Evolutionary conservation across 306 rosid species (phyloP).

Genomic region (Glycine tomentella): DNA sequence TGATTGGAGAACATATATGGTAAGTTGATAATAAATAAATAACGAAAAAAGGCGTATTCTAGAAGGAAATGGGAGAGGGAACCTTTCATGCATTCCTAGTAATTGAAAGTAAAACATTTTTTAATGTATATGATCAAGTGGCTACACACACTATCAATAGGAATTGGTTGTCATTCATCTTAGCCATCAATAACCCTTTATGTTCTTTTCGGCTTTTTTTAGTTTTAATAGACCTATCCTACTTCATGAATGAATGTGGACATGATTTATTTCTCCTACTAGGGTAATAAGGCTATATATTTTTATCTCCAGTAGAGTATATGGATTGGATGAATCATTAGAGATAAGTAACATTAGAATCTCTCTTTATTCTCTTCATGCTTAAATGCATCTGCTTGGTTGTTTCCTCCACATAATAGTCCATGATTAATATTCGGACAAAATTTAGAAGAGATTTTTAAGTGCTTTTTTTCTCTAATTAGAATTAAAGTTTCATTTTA

Average conservation of each 20-base stretch:
- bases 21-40: not conserved
- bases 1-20: not conserved
- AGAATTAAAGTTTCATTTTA: not conserved
- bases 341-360: not conserved
- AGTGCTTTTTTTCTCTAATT: not conserved
- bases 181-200: not conserved
- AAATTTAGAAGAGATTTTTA: not conserved
- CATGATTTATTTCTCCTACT: not conserved
- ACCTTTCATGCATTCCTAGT: conserved; percentile 4
- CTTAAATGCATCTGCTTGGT: not conserved
- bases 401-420: not conserved
- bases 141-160: not conserved
- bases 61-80: not conserved
- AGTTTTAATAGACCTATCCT: not conserved
- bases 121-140: not conserved
- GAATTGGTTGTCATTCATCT: not conserved
- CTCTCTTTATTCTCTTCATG: not conserved
- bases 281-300: not conserved
- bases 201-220: not conserved
- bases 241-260: not conserved
- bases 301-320: not conserved
- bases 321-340: not conserved
- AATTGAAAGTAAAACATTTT: not conserved
- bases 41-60: not conserved
- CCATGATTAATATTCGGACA: not conserved